Evolutionary conservation across 805 yeast genomes (phyloP).

Genomic region (Sugiyamaella mastotermitis): DNA sequence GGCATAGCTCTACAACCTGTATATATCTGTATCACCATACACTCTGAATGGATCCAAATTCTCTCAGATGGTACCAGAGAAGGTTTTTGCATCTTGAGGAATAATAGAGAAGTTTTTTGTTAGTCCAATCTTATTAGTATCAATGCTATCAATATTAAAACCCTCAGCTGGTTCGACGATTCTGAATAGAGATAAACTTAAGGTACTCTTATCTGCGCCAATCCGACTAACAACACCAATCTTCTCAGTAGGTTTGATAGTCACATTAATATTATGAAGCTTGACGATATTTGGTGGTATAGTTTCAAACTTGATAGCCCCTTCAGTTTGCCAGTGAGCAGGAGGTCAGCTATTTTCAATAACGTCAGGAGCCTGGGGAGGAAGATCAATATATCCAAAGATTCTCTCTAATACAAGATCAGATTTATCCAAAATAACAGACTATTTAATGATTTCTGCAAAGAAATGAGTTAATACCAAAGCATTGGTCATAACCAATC

Average conservation of each 20-base stretch:
- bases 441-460: constrained; percentile 86
- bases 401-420: constrained; percentile 74
- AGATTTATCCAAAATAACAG: constrained; percentile 86
- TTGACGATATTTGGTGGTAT: constrained; percentile 60
- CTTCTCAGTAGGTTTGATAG: constrained; percentile 65
- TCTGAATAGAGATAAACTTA: constrained; percentile 64
- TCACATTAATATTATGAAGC: constrained; percentile 58
- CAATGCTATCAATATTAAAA: constrained; percentile 44
- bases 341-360: constrained; percentile 59
- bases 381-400: constrained; percentile 24
- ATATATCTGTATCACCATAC: constrained; percentile 43
- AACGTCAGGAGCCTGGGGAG: constrained; percentile 60
- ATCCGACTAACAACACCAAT: constrained; percentile 83
- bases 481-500: constrained; percentile 80
- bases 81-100: constrained; percentile 63
- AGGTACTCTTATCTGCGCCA: constrained; percentile 85
- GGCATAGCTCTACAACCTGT: constrained; percentile 47
- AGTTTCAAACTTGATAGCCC: constrained; percentile 57
- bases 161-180: constrained; percentile 48
- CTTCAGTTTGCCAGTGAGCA: constrained; percentile 60
- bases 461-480: constrained; percentile 76
- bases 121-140: constrained; percentile 46
- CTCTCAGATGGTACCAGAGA: constrained; percentile 52
- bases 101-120: constrained; percentile 53
- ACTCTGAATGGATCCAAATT: constrained; percentile 57